Percentiles rank a stretch among this genome's conserved stretches.
These are phyloP conservation scores for Candida easanensis DNA, from an alignment of 805 yeast genomes.

Conservation along the genomic window DNA sequence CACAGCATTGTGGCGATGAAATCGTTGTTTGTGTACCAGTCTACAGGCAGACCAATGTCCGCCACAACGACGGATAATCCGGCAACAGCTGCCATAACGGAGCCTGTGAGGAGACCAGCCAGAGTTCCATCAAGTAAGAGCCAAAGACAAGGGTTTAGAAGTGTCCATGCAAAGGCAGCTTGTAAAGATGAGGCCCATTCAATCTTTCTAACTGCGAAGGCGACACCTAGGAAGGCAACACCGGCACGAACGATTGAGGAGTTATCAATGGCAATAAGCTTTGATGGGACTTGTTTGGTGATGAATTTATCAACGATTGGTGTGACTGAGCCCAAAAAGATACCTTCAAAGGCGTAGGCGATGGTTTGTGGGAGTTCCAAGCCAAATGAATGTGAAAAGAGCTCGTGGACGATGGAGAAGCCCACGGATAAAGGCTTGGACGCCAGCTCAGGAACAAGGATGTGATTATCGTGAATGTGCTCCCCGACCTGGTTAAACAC, in stretches of 20 bases:
- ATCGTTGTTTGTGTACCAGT: slow-evolving; percentile 49
- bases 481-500: slow-evolving; percentile 51
- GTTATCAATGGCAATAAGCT: slow-evolving; percentile 9
- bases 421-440: slow-evolving; percentile 41
- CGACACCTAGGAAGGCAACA: slow-evolving; percentile 67
- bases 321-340: slow-evolving; percentile 52
- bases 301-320: slow-evolving; percentile 33
- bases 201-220: slow-evolving; percentile 64
- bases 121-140: slow-evolving; percentile 57
- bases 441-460: slow-evolving; percentile 38
- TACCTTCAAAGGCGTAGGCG: slow-evolving; percentile 48
- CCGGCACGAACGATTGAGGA: slow-evolving; percentile 36
- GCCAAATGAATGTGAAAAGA: slow-evolving; percentile 6
- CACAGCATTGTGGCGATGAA: slow-evolving; percentile 45
- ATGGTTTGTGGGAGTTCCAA: slow-evolving; percentile 24
- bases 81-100: slow-evolving; percentile 28
- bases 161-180: slow-evolving; percentile 60
- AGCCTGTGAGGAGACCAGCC: slow-evolving; percentile 44
- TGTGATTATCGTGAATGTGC: slow-evolving; percentile 50
- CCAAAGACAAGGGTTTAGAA: slow-evolving; percentile 67
- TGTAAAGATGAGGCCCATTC: slow-evolving; percentile 69
- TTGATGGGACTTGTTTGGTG: slow-evolving; percentile 14
- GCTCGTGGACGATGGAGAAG: slow-evolving; percentile 22
- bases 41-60: slow-evolving; percentile 46
- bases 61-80: slow-evolving; percentile 23